phyloP scores from a whole-genome alignment of 129 eudicot species.

The Chrysanthemum seticuspe region DNA sequence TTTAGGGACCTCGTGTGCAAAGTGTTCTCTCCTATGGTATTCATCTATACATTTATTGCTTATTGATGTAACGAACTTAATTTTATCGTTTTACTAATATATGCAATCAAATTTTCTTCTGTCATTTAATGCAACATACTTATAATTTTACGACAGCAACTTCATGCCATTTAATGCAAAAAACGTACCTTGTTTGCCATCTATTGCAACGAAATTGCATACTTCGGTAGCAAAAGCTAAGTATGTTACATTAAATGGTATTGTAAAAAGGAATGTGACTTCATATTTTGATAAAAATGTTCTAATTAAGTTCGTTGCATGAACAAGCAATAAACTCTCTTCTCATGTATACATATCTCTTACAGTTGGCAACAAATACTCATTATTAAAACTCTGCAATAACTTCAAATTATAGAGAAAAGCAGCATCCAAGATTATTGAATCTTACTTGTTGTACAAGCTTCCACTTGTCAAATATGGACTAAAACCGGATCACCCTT shows the following conservation, averaged over 20 bases:
- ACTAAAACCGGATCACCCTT: slow-evolving; percentile 87
- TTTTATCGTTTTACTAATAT: neutral
- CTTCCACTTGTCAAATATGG: slow-evolving; percentile 90
- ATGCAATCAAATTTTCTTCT: neutral
- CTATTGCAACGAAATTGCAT: neutral
- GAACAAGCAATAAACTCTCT: no score
- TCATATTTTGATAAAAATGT: no score
- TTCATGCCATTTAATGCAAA: neutral
- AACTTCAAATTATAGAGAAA: slow-evolving; percentile 30
- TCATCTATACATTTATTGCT: neutral
- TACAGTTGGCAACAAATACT: no score
- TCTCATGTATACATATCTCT: no score
- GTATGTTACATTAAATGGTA: no score
- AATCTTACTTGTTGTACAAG: slow-evolving; percentile 74
- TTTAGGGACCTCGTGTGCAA: slow-evolving; percentile 49
- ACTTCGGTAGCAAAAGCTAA: no score
- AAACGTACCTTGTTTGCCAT: no score
- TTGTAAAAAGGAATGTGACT: no score
- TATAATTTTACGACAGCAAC: neutral
- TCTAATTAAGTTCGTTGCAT: no score
- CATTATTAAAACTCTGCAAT: neutral
- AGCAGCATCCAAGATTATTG: slow-evolving; percentile 64
- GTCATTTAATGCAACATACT: neutral
- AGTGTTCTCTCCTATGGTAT: slow-evolving; percentile 55
- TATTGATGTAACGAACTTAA: neutral